Evolutionary conservation across 805 yeast genomes (phyloP), one percentile per base, ranked within the genome.

Genomic region (Wickerhamomyces rabaulensis): DNA sequence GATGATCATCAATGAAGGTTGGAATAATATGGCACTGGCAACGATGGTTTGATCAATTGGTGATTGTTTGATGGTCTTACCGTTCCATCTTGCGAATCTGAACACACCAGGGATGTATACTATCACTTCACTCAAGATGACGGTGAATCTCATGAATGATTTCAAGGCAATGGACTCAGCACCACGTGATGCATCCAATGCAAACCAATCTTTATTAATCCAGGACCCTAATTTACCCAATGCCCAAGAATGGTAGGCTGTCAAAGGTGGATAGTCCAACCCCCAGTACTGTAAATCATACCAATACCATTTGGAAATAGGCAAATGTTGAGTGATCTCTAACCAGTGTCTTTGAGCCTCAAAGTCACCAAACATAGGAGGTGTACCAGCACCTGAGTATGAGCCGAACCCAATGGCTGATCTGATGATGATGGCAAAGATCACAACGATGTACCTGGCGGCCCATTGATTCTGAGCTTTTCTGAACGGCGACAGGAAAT

Each of bases 311-410:
- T 84, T 55, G 0, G 69, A 64, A 1, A 88, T 65, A 0, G 96
- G 94, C 42, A 91, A 63, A 55, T 82, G 80, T 36, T 74, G 80
- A 0, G 98, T 92, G 44, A 92, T 71, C 63, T 94, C 99, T 78
- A 94, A 75, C 99, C 99, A 94, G 64, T 92, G 99, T 54, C 99
- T 77, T 64, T 94, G 99, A 0, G 98, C 98, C 64, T 94, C 99
- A 60, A 94, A 92, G 62, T 94, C 99, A 7, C 99, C 99, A 69
- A 71, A 81, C 79, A 88, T 79, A 5, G 98, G 98, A 9, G 86
- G 80, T 2, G 73, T 68, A 9, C 67, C 67, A 50, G 65, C 62
- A 0, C 99, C 99, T 20, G 96, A 88, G 60, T 80, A 91, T 5
- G 89, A 76, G 1, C 98, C 99, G 33, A 91, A 70, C 0, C 97